Evolutionary conservation across 805 yeast species (phyloP), one percentile per base, ranked within the genome.

Genomic region (Grigorovia jiainica): DNA sequence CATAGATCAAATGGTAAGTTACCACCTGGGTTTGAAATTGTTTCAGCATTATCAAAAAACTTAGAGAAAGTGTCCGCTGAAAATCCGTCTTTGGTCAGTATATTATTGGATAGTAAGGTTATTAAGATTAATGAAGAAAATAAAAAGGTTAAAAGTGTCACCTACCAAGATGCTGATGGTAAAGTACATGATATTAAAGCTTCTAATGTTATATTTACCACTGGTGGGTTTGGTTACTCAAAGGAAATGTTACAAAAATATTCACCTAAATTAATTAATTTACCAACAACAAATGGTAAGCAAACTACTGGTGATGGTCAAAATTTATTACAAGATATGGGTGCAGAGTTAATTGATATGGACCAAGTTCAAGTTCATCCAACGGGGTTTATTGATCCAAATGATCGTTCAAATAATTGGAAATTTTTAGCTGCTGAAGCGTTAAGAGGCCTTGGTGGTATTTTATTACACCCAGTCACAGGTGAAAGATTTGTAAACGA

Each of bases 1-100:
- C 95, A 85, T 58, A 71, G 94, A 51, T 89, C 92, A 1, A 72
- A 74, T 11, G 69, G 71, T 4, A 68, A 67, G 17, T 57, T 74
- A 17, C 79, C 81, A 11, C 82, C 82, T 4, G 82, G 82, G 0
- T 75, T 68, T 60, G 79, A 75, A 36, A 75, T 77, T 20, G 64
- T 77, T 1, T 68, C 74, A 2, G 65, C 73, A 2, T 53, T 76
- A 42, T 61, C 67, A 31, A 65, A 66, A 34, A 57, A 55, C 18
- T 45, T 75, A 6, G 55, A 68, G 32, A 43, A 54, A 4, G 43
- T 56, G n/a, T 52, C 63, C 1, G 53, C 60, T 20, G 41, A 45
- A 5, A 47, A 56, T 8, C 52, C 57, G 11, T 45, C 41, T 10
- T 46, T 60, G 31, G 57, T 74, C 1, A 56, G 62, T 24, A 61